A percentile compares a stretch with the other conserved stretches of the same genome.
phyloP scores from a whole-genome alignment of 73 alveolate genomes.

The Paramecium sexaurelia region DNA sequence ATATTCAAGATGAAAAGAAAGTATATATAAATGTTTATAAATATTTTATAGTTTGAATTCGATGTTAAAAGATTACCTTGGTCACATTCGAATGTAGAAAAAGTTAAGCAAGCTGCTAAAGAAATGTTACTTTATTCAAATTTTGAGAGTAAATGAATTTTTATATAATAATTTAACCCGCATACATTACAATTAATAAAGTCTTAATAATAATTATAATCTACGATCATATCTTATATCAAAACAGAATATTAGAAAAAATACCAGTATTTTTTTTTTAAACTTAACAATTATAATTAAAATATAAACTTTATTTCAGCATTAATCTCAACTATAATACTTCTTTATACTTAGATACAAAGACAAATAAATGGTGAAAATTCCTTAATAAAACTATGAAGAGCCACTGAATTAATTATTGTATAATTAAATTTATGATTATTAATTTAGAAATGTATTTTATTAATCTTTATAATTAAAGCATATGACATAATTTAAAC shows the following conservation, averaged over 20 bases:
- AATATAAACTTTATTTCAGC: background rate
- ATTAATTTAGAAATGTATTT: background rate
- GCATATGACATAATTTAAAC: background rate
- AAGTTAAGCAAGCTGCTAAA: background rate
- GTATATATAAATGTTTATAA: background rate
- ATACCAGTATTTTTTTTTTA: background rate
- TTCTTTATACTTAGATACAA: background rate
- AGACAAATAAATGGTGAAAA: background rate
- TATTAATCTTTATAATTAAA: background rate
- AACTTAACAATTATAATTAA: background rate
- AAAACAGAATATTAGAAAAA: background rate
- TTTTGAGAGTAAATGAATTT: background rate
- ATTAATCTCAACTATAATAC: background rate
- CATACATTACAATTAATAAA: background rate
- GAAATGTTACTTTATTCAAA: background rate
- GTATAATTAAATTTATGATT: background rate
- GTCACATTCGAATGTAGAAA: background rate
- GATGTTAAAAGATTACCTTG: slow-evolving; percentile 35
- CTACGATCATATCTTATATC: background rate
- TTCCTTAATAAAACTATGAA: background rate
- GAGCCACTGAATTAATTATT: background rate
- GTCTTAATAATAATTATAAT: background rate
- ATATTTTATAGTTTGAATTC: background rate
- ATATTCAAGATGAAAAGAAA: background rate
- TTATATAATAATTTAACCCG: background rate